Percentiles rank a stretch among this genome's conserved stretches.
Evolutionary conservation across 805 yeast genomes (phyloP).

Genomic region (Limtongia smithiae): DNA sequence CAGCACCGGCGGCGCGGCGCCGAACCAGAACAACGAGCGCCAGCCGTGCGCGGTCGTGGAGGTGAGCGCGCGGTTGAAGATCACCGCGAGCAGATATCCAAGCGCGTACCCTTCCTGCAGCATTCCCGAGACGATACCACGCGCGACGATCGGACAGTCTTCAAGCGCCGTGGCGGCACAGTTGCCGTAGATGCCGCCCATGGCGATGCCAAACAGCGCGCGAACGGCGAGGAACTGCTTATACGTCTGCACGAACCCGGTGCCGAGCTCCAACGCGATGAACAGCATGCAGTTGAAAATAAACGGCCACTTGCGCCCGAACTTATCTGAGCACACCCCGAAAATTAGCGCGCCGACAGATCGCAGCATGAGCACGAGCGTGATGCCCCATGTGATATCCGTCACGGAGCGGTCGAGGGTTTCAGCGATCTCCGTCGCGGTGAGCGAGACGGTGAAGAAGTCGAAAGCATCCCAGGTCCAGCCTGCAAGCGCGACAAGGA

Average conservation of each 20-base stretch:
- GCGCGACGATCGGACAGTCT: conserved; percentile 56
- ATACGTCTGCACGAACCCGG: conserved; percentile 61
- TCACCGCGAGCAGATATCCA: conserved; percentile 62
- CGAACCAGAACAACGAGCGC: conserved; percentile 73
- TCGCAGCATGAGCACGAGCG: conserved; percentile 67
- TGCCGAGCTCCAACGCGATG: conserved; percentile 56
- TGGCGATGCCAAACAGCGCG: conserved; percentile 62
- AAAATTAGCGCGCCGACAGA: conserved; percentile 67
- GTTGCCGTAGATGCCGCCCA: conserved; percentile 71
- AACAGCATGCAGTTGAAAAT: conserved; percentile 51
- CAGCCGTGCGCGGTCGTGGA: conserved; percentile 50
- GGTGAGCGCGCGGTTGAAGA: conserved; percentile 59
- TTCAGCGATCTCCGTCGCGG: conserved; percentile 50
- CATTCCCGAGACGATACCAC: conserved; percentile 62
- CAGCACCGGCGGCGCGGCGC: conserved; percentile 61
- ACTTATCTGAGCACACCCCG: conserved; percentile 58
- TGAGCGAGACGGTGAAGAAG: conserved; percentile 60
- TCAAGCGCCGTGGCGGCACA: conserved; percentile 65
- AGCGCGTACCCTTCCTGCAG: conserved; percentile 79
- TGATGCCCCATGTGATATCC: conserved; percentile 68
- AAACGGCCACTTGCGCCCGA: conserved; percentile 68
- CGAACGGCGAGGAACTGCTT: conserved; percentile 58
- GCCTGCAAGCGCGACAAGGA: conserved; percentile 55
- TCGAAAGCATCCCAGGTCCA: conserved; percentile 77
- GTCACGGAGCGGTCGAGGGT: conserved; percentile 45